These are phyloP conservation scores for Aphanomyces cochlioides DNA, from an alignment of 352 stramenopile genomes.

Conservation along the genomic window DNA sequence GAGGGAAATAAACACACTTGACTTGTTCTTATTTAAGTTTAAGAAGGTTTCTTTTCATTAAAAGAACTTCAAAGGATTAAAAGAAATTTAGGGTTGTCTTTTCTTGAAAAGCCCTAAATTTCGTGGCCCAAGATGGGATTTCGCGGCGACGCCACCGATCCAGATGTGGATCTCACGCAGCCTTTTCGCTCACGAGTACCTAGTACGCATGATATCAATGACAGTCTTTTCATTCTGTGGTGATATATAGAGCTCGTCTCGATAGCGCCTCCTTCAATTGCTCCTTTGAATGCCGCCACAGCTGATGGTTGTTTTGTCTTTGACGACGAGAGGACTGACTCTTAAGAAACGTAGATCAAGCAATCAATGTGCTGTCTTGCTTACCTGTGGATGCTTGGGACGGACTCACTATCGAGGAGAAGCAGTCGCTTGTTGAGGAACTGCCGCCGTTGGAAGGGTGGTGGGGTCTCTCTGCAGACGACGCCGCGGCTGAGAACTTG, in stretches of 20 bases:
- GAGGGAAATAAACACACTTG: too few relatives aligned
- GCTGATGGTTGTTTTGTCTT: neutral
- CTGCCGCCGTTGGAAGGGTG: constrained; percentile 23
- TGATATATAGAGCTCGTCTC: constrained; percentile 15
- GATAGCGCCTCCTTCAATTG: neutral
- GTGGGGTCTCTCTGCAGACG: constrained; percentile 27
- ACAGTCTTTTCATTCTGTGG: neutral
- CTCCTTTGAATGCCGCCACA: neutral
- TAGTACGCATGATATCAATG: neutral
- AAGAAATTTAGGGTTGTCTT: too few relatives aligned
- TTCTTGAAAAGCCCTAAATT: too few relatives aligned
- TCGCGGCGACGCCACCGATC: too few relatives aligned
- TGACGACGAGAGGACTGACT: too few relatives aligned
- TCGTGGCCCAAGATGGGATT: too few relatives aligned
- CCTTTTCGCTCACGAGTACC: constrained; percentile 16
- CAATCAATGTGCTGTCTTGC: constrained; percentile 15
- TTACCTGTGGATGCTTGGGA: constrained; percentile 23
- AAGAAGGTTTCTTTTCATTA: too few relatives aligned
- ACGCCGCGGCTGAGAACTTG: constrained; percentile 25
- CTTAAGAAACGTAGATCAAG: too few relatives aligned
- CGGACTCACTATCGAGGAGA: neutral
- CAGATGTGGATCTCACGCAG: neutral
- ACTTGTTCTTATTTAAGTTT: too few relatives aligned
- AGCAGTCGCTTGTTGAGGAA: neutral
- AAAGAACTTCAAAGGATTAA: too few relatives aligned